Percentiles rank a stretch among this genome's conserved stretches.
phyloP scores from a whole-genome alignment of 2,329 filamentous ascomycete genomes.

The Cytospora piceae region DNA sequence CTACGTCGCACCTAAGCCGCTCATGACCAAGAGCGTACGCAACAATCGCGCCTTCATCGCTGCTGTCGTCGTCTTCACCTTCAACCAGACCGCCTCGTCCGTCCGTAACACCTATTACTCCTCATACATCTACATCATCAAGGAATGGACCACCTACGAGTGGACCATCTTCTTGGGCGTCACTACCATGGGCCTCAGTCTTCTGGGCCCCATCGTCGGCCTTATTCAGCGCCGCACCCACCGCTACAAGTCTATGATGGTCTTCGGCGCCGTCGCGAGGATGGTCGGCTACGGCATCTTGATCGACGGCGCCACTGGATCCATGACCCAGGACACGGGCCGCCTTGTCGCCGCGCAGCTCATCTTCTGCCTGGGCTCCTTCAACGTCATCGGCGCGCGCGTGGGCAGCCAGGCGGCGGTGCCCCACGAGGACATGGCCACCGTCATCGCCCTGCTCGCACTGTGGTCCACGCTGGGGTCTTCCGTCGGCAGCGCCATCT shows the following conservation, averaged over 20 bases:
- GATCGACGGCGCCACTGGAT: slow-evolving; percentile 34
- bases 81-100: slow-evolving; percentile 42
- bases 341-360: slow-evolving; percentile 38
- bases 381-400: slow-evolving; percentile 45
- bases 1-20: slow-evolving; percentile 39
- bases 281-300: slow-evolving; percentile 44
- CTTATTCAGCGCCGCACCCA: slow-evolving; percentile 43
- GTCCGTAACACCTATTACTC: slow-evolving; percentile 44
- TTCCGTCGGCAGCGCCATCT: slow-evolving; percentile 44
- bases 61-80: slow-evolving; percentile 37
- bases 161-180: slow-evolving; percentile 47
- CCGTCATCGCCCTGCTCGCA: slow-evolving; percentile 43
- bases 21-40: slow-evolving; percentile 40
- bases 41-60: slow-evolving; percentile 41
- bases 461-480: slow-evolving; percentile 46
- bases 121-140: slow-evolving; percentile 46
- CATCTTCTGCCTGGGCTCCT: slow-evolving; percentile 42
- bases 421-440: slow-evolving; percentile 47
- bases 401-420: slow-evolving; percentile 48
- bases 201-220: slow-evolving; percentile 42
- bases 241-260: slow-evolving; percentile 47
- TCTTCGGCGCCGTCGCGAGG: slow-evolving; percentile 43
- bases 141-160: slow-evolving; percentile 46
- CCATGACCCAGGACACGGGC: slow-evolving; percentile 42
- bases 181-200: slow-evolving; percentile 45